Base-by-base conservation (phyloP, 2,329 filamentous ascomycete genomes). In the Pestalotiopsis sp. region DNA sequence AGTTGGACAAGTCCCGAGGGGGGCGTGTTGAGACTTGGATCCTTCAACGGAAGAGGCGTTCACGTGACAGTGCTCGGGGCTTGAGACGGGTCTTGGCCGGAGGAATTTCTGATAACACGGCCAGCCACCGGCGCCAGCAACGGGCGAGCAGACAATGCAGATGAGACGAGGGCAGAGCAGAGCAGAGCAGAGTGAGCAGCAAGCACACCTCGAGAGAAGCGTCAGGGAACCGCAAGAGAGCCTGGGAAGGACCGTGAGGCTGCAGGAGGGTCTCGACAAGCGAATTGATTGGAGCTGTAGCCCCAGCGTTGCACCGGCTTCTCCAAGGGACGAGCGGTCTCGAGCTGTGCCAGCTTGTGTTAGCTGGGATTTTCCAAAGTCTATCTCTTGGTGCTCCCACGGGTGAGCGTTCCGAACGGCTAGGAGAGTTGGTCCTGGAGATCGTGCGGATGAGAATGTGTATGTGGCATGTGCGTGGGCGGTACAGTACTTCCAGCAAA, bases 301-400 rank as follows among this genome's bases (percentile, higher is more conserved):
- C 17, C 11, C 11, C 11, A 24, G 17, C 22, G n/a, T 24, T 24
- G 11, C 11, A 20, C 13, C 22, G 17, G 55, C 22, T 9, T 58
- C 30, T 35, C 30, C 30, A 35, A n/a, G 17, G 10, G 58, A 26
- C 58, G 30, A 30, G n/a, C 26, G 22, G 56, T 22, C n/a, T 58
- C 22, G 22, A 39, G 30, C 30, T 20, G 24, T 35, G n/a, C 26
- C 26, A 61, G 26, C 58, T 61, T 20, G 38, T 35, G 24, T 35
- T 39, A 61, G 60, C 38, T 63, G 60, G 60, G n/a, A 26, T 58
- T 63, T 63, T 20, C 39, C 39, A 63, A 52, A 48, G 60, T 63
- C 24, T 63, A 30, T 63, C 20, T 44, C 24, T 52, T 5, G 35
- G 58, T 26, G n/a, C 60, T 20, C 13, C 38, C 44, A 22, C 44